Evolutionary conservation across 176 grass and related monocot genomes (phyloP).

Genomic region (Eremochloa ophiuroides): DNA sequence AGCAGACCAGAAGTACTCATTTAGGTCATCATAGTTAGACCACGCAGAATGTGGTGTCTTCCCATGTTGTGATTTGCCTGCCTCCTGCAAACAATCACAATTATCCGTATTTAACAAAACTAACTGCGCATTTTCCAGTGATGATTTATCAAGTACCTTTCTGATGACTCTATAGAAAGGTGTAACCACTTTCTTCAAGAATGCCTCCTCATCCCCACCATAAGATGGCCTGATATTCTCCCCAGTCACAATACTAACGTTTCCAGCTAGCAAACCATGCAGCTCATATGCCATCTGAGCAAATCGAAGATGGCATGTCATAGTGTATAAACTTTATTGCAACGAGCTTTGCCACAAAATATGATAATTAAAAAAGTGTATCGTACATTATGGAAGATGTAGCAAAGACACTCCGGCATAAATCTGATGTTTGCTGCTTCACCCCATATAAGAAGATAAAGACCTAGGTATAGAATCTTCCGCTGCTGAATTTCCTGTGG

Average conservation of each 20-base stretch:
- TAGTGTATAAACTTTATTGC: background rate
- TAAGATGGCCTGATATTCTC: constrained; percentile 94
- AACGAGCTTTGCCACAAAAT: constrained; percentile 5
- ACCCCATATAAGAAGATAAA: constrained; percentile 97
- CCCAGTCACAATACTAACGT: constrained; percentile 86
- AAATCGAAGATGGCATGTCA: constrained; percentile 21
- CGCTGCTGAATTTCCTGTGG: constrained; percentile 72
- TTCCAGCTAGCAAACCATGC: constrained; percentile 74
- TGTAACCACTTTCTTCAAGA: constrained; percentile 91
- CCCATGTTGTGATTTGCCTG: constrained; percentile 87
- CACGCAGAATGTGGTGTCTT: constrained; percentile 85
- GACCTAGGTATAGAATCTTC: constrained; percentile 83
- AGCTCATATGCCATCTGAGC: constrained; percentile 94
- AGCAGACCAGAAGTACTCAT: constrained; percentile 92
- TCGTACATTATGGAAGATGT: constrained; percentile 94
- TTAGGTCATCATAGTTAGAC: constrained; percentile 99
- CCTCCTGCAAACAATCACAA: constrained; percentile 62
- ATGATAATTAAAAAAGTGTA: background rate
- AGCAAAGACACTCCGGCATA: constrained; percentile 94
- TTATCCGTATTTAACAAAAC: constrained; percentile 20
- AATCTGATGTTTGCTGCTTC: constrained; percentile 90
- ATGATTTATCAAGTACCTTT: constrained; percentile 39
- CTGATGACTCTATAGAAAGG: constrained; percentile 86
- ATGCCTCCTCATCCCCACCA: constrained; percentile 90
- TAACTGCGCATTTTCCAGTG: constrained; percentile 10